Conservation (phyloP, 2,329 filamentous ascomycete species). For the Fusarium sp. region DNA sequence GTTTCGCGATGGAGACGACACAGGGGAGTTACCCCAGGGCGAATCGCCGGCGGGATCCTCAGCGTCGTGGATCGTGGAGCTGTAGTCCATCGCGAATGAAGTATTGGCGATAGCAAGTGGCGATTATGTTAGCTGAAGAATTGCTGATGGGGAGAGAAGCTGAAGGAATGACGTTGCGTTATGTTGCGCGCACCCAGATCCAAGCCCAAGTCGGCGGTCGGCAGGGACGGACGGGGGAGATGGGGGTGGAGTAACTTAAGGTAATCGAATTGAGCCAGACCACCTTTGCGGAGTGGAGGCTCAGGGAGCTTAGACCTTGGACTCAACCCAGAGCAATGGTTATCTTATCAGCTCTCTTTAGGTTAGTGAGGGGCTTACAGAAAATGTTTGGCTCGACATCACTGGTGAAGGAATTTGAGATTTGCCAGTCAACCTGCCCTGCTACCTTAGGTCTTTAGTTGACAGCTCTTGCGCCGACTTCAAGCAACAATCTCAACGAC, state of each 20-base stretch:
- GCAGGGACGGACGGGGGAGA: conserved; percentile 36
- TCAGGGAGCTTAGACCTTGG: conserved; percentile 25
- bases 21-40: conserved; percentile 67
- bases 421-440: conserved; percentile 14
- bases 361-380: conserved; percentile 55
- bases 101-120: conserved; percentile 16
- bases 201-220: conserved; percentile 32
- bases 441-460: neutral
- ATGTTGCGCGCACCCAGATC: conserved; percentile 37
- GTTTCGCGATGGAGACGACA: conserved; percentile 61
- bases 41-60: conserved; percentile 65
- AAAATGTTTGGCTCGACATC: conserved; percentile 50
- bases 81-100: conserved; percentile 65
- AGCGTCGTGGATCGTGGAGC: conserved; percentile 64
- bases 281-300: conserved; percentile 4
- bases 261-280: conserved; percentile 20
- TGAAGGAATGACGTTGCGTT: conserved; percentile 44
- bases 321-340: conserved; percentile 32
- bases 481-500: neutral
- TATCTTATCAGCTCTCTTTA: conserved; percentile 41
- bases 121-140: conserved; percentile 9
- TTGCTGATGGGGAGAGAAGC: conserved; percentile 33
- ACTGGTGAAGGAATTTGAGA: conserved; percentile 29
- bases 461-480: conserved; percentile 1
- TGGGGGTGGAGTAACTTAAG: conserved; percentile 22